Conservation (phyloP, 495 filamentous ascomycete genomes). For the Penicillium turbatum region DNA sequence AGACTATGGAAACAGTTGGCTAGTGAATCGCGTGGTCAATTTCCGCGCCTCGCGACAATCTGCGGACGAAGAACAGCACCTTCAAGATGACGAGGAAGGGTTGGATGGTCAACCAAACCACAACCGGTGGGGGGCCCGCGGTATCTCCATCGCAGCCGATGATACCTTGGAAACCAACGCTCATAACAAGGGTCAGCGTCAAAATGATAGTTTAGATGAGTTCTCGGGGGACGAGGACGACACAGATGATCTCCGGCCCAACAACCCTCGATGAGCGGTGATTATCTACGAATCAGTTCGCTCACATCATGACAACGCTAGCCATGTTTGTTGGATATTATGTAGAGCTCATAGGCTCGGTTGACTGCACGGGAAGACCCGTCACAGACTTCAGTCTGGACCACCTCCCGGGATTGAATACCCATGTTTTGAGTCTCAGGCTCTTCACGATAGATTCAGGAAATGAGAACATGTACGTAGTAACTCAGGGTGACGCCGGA, state of each 20-base stretch:
- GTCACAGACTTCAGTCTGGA: background rate
- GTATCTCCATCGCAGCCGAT: conserved; percentile 78
- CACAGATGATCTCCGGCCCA: conserved; percentile 1
- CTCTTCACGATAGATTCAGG: background rate
- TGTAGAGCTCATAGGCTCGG: background rate
- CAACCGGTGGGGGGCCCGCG: conserved; percentile 69
- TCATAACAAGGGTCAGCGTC: conserved; percentile 15
- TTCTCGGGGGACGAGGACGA: conserved; percentile 28
- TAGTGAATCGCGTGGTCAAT: conserved; percentile 51
- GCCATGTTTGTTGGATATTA: background rate
- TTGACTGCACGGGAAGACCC: conserved; percentile 2
- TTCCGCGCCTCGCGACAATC: conserved; percentile 30
- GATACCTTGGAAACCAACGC: conserved; percentile 60
- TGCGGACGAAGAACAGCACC: conserved; percentile 36
- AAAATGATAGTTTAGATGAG: conserved; percentile 20
- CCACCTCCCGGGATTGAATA: background rate
- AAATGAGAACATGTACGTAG: background rate
- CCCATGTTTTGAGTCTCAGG: background rate
- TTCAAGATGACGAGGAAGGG: conserved; percentile 37
- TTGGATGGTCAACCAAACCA: conserved; percentile 23
- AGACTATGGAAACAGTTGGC: conserved; percentile 77
- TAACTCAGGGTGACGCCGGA: background rate
- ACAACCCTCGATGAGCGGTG: background rate
- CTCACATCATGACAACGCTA: background rate
- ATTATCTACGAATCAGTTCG: background rate